Percentiles rank a stretch among this genome's conserved stretches.
Conservation (phyloP, 176 grass and related monocot species). For the Avena insularis region DNA sequence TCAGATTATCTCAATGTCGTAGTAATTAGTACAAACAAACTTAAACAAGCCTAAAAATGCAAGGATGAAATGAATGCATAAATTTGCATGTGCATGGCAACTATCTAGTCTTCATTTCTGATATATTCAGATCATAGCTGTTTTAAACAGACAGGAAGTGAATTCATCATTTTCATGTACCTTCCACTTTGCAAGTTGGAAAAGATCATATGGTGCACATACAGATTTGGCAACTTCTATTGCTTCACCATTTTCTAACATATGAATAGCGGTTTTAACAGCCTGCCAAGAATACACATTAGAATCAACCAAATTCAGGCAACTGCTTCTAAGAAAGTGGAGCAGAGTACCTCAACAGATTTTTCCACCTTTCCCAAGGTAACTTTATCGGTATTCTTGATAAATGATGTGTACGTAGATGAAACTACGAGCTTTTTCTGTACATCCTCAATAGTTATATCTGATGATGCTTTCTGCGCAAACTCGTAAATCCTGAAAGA, state of each 20-base stretch:
- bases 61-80: not conserved
- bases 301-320: conserved; percentile 37
- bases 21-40: too few species aligned
- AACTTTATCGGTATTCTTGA: conserved; percentile 52
- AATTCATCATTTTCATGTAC: conserved; percentile 42
- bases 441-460: conserved; percentile 60
- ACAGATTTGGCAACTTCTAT: conserved; percentile 60
- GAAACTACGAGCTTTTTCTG: conserved; percentile 49
- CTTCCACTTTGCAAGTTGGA: conserved; percentile 65
- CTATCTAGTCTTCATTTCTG: not conserved
- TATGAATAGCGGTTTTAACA: conserved; percentile 55
- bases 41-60: too few species aligned
- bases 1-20: not conserved
- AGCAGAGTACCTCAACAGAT: conserved; percentile 69
- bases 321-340: not conserved
- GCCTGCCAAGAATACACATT: conserved; percentile 50
- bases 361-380: conserved; percentile 64
- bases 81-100: conserved; percentile 8
- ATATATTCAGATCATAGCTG: conserved; percentile 13
- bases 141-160: conserved; percentile 5
- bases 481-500: conserved; percentile 54
- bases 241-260: conserved; percentile 58
- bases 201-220: conserved; percentile 60
- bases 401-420: conserved; percentile 45
- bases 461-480: conserved; percentile 46